Base-by-base conservation (phyloP, 805 yeast genomes). In the Metschnikowia santaceciliae region DNA sequence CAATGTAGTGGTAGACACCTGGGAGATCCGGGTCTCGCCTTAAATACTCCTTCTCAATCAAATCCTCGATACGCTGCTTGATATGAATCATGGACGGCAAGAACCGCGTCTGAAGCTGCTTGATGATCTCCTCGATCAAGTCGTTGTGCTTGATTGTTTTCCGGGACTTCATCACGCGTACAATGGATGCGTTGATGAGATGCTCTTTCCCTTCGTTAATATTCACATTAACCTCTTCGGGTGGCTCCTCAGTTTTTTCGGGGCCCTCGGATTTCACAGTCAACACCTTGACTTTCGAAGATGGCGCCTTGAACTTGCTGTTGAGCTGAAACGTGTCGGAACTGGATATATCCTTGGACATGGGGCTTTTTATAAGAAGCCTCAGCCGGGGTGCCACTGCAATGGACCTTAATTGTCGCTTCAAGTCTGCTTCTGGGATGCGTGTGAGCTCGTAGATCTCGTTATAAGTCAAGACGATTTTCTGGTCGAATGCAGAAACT, bases 171-270 rank as follows among this genome's bases (percentile, higher is more conserved):
- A 90, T 84, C n/a, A 85, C 81, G 47, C 97, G 76, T 4, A 90
- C 96, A 50, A 90, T 79, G 0, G 95, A 94, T 1, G 97, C 96
- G 62, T 88, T 94, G 2, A 86, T 72, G 60, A 84, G 88, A 49
- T 77, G 75, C 52, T 81, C 76, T 51, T 96, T 75, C 4, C 89
- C 82, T 57, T 80, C 84, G 37, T 77, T 76, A 32, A 89, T 72
- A 35, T 74, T 69, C n/a, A 76, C 76, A 63, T 83, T 69, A 0
- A 88, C 84, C 48, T 76, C 76, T 35, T 81, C 86, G 42, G 75
- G 76, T 15, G 30, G 30, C 30, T 36, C 26, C 54, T 81, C 89
- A 1, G 63, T 50, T 36, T 55, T 51, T 14, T 48, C 48, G 4
- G 50, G 49, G 5, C 57, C 51, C 6, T 58, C 51, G 1, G 69